phyloP scores from a whole-genome alignment of 1,284 basidiomycete species.

The Schizophyllum commune region DNA sequence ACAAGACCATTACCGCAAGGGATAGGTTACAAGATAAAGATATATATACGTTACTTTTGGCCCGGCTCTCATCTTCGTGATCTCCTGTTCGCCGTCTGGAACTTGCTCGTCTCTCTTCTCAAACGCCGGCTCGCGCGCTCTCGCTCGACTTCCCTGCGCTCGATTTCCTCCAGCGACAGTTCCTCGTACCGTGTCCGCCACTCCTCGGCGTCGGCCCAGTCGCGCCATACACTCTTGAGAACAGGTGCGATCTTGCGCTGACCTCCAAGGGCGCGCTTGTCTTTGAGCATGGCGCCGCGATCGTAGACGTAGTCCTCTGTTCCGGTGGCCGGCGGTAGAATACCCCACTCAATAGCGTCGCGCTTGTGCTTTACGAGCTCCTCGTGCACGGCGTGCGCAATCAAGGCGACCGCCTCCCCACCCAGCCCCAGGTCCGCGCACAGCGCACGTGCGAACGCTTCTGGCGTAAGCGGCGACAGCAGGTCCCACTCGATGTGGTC shows the following conservation, averaged over 20 bases:
- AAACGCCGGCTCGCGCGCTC: slow-evolving; percentile 71
- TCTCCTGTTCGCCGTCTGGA: slow-evolving; percentile 35
- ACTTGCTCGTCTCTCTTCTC: slow-evolving; percentile 69
- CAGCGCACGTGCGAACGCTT: slow-evolving; percentile 76
- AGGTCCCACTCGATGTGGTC: slow-evolving; percentile 99
- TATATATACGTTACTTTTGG: not conserved
- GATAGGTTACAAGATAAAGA: not conserved
- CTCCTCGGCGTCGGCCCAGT: slow-evolving; percentile 90
- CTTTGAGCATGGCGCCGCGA: slow-evolving; percentile 43
- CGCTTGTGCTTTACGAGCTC: slow-evolving; percentile 93
- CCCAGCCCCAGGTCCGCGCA: slow-evolving; percentile 84
- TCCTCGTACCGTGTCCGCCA: slow-evolving; percentile 88
- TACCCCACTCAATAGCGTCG: slow-evolving; percentile 89
- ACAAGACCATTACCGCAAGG: not conserved
- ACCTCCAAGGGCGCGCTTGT: slow-evolving; percentile 64
- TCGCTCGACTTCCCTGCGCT: slow-evolving; percentile 75
- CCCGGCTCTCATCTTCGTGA: not conserved
- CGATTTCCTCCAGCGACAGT: slow-evolving; percentile 85
- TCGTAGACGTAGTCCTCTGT: slow-evolving; percentile 35
- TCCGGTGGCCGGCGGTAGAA: slow-evolving; percentile 34
- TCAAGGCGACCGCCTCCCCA: slow-evolving; percentile 82
- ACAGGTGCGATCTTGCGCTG: slow-evolving; percentile 32
- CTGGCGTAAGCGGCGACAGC: slow-evolving; percentile 85
- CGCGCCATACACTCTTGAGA: slow-evolving; percentile 89
- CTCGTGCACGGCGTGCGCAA: slow-evolving; percentile 91